A percentile compares a stretch with the other conserved stretches of the same genome.
phyloP scores from a whole-genome alignment of 2,329 filamentous ascomycete species.

The Penicillium sp. region DNA sequence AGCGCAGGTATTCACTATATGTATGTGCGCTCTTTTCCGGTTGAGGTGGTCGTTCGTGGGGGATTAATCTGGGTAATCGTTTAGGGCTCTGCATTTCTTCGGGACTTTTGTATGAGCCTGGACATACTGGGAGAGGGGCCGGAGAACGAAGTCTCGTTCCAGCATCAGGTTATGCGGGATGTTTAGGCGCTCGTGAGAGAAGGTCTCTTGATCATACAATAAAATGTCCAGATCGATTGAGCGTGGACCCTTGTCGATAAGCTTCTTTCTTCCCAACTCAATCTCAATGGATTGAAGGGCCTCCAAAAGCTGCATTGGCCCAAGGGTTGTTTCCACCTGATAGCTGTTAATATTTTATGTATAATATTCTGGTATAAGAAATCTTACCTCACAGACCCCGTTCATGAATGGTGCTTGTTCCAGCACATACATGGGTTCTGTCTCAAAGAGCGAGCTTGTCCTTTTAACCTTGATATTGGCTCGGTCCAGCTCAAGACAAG shows the following conservation, averaged over 20 bases:
- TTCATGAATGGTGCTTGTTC: constrained; percentile 89
- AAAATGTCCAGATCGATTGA: constrained; percentile 95
- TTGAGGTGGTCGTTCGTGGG: constrained; percentile 37
- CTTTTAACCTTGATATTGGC: constrained; percentile 70
- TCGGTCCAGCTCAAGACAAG: constrained; percentile 73
- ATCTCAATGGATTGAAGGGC: constrained; percentile 81
- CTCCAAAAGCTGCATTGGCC: constrained; percentile 73
- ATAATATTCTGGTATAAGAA: not conserved
- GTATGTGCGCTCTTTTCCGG: constrained; percentile 25
- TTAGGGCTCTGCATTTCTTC: not conserved
- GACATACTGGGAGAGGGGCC: constrained; percentile 64
- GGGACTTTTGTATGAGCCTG: not conserved
- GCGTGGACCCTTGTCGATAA: constrained; percentile 88
- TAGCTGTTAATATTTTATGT: constrained; percentile 2
- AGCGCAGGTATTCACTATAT: constrained; percentile 36
- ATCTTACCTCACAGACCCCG: constrained; percentile 80
- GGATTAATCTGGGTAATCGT: constrained; percentile 37
- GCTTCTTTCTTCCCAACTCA: constrained; percentile 72
- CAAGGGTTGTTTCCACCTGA: constrained; percentile 76
- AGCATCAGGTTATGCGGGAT: constrained; percentile 82
- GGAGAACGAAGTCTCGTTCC: constrained; percentile 90
- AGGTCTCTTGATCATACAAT: constrained; percentile 67
- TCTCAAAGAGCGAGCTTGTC: constrained; percentile 91
- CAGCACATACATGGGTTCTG: constrained; percentile 91
- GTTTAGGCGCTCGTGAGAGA: constrained; percentile 70